A percentile compares a stretch with the other conserved stretches of the same genome.
Conservation (phyloP, 148 eudicot species). For the Rhododendron ovatum region DNA sequence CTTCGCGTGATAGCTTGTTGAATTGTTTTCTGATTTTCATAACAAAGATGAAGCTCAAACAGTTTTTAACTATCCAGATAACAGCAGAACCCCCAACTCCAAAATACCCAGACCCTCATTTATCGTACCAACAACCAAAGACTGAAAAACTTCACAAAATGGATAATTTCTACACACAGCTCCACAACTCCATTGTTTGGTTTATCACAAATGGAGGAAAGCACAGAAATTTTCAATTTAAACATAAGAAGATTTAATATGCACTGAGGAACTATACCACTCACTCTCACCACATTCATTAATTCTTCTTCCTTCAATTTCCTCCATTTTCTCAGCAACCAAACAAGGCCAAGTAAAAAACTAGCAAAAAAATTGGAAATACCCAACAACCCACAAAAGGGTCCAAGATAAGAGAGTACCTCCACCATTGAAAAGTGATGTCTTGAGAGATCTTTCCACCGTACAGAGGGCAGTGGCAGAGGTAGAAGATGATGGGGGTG, state of each 20-base stretch:
- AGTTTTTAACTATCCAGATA: neutral
- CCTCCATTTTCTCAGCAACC: neutral
- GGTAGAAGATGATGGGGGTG: neutral
- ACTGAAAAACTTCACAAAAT: neutral
- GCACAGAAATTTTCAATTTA: neutral
- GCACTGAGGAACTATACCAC: neutral
- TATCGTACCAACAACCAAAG: neutral
- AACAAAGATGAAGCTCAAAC: neutral
- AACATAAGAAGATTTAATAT: neutral
- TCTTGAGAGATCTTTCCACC: neutral
- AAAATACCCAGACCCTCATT: neutral
- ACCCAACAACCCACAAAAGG: neutral
- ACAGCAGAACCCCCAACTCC: neutral
- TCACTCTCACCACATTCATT: neutral
- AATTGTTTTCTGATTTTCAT: neutral
- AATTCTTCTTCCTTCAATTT: neutral
- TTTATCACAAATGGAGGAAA: neutral
- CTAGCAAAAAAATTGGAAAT: neutral
- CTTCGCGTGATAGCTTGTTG: neutral
- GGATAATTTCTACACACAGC: neutral
- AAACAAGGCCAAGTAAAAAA: neutral
- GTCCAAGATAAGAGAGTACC: neutral
- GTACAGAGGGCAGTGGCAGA: neutral
- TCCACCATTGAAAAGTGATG: conserved; percentile 6
- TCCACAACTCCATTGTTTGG: neutral